Conservation (phyloP, 2,329 filamentous ascomycete species). For the Calonectria pteridis region DNA sequence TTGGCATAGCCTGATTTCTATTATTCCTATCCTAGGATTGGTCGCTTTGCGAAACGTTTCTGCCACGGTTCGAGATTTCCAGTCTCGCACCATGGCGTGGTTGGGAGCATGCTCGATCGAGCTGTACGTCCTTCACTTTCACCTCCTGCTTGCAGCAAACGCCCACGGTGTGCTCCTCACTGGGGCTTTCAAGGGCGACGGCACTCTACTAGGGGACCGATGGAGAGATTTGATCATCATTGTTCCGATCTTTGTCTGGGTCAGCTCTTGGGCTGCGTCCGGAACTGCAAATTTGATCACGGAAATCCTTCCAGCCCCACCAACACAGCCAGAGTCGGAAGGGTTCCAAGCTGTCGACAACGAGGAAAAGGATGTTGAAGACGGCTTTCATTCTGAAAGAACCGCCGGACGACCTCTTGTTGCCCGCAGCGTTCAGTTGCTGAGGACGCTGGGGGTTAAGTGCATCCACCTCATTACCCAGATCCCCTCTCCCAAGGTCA, state of each 20-base stretch:
- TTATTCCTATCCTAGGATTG: slow-evolving; percentile 66
- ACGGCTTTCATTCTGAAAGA: background rate
- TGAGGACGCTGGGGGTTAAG: background rate
- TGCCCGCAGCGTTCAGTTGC: background rate
- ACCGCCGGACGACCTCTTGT: background rate
- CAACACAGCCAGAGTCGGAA: background rate
- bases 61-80: slow-evolving; percentile 32
- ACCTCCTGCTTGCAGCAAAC: slow-evolving; percentile 72
- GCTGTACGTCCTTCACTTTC: slow-evolving; percentile 70
- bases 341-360: background rate
- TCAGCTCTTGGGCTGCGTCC: slow-evolving; percentile 15
- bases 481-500: background rate
- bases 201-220: slow-evolving; percentile 34
- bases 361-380: background rate
- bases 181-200: slow-evolving; percentile 38
- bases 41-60: slow-evolving; percentile 64
- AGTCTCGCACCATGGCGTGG: slow-evolving; percentile 60
- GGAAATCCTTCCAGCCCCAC: background rate
- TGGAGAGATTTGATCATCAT: slow-evolving; percentile 44
- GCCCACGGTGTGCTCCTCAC: slow-evolving; percentile 58
- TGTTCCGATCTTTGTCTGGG: slow-evolving; percentile 36
- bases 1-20: slow-evolving; percentile 66
- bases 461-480: background rate
- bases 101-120: slow-evolving; percentile 70
- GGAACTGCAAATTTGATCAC: background rate